Percentiles rank a stretch among this genome's conserved stretches.
Evolutionary conservation across 2,329 filamentous ascomycete genomes (phyloP).

Genomic region (Fonsecaea multimorphosa): DNA sequence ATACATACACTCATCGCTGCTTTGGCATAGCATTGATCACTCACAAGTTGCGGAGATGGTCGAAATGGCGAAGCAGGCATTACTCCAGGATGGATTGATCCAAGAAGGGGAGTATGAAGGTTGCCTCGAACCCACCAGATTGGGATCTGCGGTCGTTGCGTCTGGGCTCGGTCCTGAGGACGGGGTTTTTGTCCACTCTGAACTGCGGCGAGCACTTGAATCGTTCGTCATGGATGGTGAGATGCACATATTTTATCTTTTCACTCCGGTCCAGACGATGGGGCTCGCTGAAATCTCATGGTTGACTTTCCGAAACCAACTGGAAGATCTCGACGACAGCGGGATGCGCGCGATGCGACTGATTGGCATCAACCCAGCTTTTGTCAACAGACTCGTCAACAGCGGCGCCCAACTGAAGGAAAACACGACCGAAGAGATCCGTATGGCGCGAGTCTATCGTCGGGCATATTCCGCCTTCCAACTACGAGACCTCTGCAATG

Average conservation of each 20-base stretch:
- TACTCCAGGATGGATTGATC: constrained; percentile 64
- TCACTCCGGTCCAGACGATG: constrained; percentile 70
- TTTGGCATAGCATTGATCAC: constrained; percentile 62
- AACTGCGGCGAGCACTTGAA: constrained; percentile 69
- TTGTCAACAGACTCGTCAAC: constrained; percentile 70
- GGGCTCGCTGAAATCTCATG: constrained; percentile 67
- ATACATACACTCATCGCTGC: constrained; percentile 71
- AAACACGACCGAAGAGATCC: constrained; percentile 65
- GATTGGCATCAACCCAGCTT: constrained; percentile 70
- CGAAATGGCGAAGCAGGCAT: constrained; percentile 63
- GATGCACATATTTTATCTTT: constrained; percentile 78
- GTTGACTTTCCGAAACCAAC: constrained; percentile 73
- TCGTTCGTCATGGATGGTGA: constrained; percentile 82
- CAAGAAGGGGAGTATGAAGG: constrained; percentile 50
- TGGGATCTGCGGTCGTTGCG: constrained; percentile 74
- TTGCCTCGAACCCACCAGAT: constrained; percentile 60
- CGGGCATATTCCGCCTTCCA: constrained; percentile 78
- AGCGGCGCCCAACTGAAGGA: constrained; percentile 68
- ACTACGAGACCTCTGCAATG: constrained; percentile 78
- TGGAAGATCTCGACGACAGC: constrained; percentile 73
- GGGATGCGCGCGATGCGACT: constrained; percentile 71
- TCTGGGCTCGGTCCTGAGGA: constrained; percentile 77
- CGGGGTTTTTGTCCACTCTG: constrained; percentile 73
- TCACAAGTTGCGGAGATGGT: constrained; percentile 61
- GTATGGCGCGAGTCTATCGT: constrained; percentile 68